A percentile compares a stretch with the other conserved stretches of the same genome.
These are phyloP conservation scores for Beauveria australis DNA, from an alignment of 2,329 filamentous ascomycete genomes.

Conservation along the genomic window DNA sequence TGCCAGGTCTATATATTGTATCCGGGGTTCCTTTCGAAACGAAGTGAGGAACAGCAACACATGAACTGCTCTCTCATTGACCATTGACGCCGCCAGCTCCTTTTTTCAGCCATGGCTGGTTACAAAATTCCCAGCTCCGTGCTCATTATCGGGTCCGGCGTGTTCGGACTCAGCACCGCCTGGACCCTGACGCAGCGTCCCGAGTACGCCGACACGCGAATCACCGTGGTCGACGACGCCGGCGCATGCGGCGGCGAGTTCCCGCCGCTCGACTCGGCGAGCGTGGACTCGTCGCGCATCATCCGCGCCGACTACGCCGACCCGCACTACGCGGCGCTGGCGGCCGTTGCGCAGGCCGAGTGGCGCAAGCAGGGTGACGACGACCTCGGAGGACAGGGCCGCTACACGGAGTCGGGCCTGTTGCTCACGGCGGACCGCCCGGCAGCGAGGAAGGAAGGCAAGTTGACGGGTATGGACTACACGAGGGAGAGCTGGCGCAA, in stretches of 20 bases:
- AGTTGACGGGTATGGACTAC: slow-evolving; percentile 47
- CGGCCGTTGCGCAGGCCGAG: slow-evolving; percentile 57
- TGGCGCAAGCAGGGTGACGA: slow-evolving; percentile 55
- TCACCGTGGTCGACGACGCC: slow-evolving; percentile 53
- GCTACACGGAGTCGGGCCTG: slow-evolving; percentile 65
- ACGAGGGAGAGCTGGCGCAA: slow-evolving; percentile 54
- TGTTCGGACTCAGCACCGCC: slow-evolving; percentile 55
- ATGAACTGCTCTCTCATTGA: background rate
- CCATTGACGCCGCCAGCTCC: background rate
- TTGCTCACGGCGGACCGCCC: slow-evolving; percentile 51
- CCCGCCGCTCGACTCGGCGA: slow-evolving; percentile 50
- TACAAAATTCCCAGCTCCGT: slow-evolving; percentile 39
- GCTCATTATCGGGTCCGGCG: slow-evolving; percentile 61
- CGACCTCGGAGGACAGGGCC: slow-evolving; percentile 51
- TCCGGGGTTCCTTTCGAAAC: background rate
- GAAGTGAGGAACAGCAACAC: background rate
- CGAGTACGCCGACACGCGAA: slow-evolving; percentile 41
- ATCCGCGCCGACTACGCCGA: slow-evolving; percentile 74
- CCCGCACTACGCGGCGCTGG: slow-evolving; percentile 66
- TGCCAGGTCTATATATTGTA: background rate
- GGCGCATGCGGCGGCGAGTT: slow-evolving; percentile 38
- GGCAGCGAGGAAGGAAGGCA: slow-evolving; percentile 18
- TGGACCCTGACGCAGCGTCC: slow-evolving; percentile 59
- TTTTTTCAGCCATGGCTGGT: background rate
- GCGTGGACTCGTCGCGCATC: slow-evolving; percentile 56